Percentiles rank a stretch among this genome's conserved stretches.
phyloP scores from a whole-genome alignment of 495 filamentous ascomycete species.

The Annulohypoxylon moriforme region DNA sequence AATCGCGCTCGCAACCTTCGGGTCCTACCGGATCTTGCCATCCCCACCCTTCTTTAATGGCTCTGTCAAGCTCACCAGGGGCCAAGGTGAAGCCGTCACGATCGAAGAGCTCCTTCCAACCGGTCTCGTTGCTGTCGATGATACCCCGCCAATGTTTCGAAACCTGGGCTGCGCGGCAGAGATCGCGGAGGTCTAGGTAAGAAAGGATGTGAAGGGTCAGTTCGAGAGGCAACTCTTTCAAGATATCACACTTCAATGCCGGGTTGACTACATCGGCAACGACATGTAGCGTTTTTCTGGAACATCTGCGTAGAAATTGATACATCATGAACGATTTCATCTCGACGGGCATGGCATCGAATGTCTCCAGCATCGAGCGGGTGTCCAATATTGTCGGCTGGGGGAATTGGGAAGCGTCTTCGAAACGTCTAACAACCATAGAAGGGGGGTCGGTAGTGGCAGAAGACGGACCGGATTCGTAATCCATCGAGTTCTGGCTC shows the following conservation, averaged over 20 bases:
- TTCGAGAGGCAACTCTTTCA: conserved; percentile 84
- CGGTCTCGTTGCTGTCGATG: conserved; percentile 90
- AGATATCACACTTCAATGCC: conserved; percentile 93
- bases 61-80: conserved; percentile 84
- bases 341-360: conserved; percentile 87
- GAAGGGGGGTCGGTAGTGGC: conserved; percentile 29
- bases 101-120: conserved; percentile 95
- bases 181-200: conserved; percentile 85
- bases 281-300: conserved; percentile 89
- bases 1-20: conserved; percentile 82
- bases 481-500: conserved; percentile 40
- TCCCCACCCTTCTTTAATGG: conserved; percentile 97
- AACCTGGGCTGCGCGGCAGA: conserved; percentile 92
- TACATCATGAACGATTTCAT: conserved; percentile 97
- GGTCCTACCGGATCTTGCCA: conserved; percentile 88
- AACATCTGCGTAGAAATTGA: conserved; percentile 87
- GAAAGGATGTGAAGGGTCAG: conserved; percentile 87
- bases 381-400: conserved; percentile 72
- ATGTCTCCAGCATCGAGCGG: conserved; percentile 84
- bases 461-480: conserved; percentile 33
- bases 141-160: conserved; percentile 93
- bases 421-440: conserved; percentile 28
- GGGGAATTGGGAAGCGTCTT: conserved; percentile 26
- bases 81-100: conserved; percentile 81
- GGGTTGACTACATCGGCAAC: conserved; percentile 95